Evolutionary conservation across 1,284 basidiomycete genomes (phyloP).

Genomic region (Malassezia slooffiae): DNA sequence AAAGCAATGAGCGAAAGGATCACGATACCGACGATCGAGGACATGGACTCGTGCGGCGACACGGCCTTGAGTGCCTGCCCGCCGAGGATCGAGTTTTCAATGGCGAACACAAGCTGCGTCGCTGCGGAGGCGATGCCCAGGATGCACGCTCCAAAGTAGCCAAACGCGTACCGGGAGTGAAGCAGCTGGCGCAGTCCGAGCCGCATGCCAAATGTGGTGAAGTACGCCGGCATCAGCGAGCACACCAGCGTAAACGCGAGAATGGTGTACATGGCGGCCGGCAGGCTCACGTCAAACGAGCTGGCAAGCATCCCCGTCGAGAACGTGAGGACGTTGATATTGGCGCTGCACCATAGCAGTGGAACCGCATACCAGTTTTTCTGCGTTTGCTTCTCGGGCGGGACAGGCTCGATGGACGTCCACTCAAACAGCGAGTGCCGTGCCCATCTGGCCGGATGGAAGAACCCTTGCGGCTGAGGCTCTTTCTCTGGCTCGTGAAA

Average conservation of each 20-base stretch:
- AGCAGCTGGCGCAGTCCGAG: conserved; percentile 58
- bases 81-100: conserved; percentile 56
- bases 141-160: conserved; percentile 54
- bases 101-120: conserved; percentile 43
- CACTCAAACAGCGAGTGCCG: conserved; percentile 4
- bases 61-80: conserved; percentile 49
- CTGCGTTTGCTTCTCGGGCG: not conserved
- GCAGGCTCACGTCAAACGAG: conserved; percentile 52
- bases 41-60: conserved; percentile 35
- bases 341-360: not conserved
- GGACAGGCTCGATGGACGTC: not conserved
- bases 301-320: conserved; percentile 56
- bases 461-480: too few species aligned
- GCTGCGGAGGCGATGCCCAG: conserved; percentile 50
- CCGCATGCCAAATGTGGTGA: conserved; percentile 52
- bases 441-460: too few species aligned
- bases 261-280: conserved; percentile 46
- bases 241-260: conserved; percentile 47
- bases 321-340: conserved; percentile 48
- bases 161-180: conserved; percentile 52
- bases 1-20: conserved; percentile 68
- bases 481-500: too few species aligned
- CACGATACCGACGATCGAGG: conserved; percentile 64
- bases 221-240: conserved; percentile 29
- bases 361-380: not conserved